A percentile compares a stretch with the other conserved stretches of the same genome.
Evolutionary conservation across 208 protist genomes (phyloP).

Genomic region (Leishmania gerbilli): DNA sequence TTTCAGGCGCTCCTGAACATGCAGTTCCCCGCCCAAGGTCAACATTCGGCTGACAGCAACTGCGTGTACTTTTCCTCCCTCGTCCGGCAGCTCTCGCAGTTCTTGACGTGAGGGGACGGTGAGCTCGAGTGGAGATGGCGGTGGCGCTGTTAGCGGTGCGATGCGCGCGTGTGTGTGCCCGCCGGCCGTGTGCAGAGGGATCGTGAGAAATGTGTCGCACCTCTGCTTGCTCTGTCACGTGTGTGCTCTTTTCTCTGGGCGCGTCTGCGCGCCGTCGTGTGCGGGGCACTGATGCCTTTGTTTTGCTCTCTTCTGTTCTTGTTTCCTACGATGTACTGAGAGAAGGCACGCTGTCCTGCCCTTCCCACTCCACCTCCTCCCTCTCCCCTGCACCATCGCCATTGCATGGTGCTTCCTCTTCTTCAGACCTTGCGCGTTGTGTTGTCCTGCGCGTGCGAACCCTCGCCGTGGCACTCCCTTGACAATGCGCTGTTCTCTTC

Average conservation of each 20-base stretch:
- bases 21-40: slow-evolving; percentile 85
- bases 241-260: background rate
- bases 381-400: background rate
- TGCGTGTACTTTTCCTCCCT: slow-evolving; percentile 86
- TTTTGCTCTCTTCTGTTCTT: background rate
- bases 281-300: background rate
- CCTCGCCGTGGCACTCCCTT: background rate
- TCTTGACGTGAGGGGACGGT: slow-evolving; percentile 7
- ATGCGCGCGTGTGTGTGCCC: background rate
- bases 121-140: background rate
- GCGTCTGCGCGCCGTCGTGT: too few relatives aligned
- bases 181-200: background rate
- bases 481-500: background rate
- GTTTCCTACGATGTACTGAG: background rate
- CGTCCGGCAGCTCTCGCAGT: slow-evolving; percentile 62
- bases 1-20: slow-evolving; percentile 85
- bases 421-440: background rate
- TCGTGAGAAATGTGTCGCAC: background rate
- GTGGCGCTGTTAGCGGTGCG: too few relatives aligned
- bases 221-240: background rate
- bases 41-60: slow-evolving; percentile 87
- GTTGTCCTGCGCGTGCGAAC: background rate
- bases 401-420: background rate
- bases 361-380: background rate
- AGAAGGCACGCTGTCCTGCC: background rate